Conservation (phyloP, 2,329 filamentous ascomycete species). For the Fusarium hainanense region DNA sequence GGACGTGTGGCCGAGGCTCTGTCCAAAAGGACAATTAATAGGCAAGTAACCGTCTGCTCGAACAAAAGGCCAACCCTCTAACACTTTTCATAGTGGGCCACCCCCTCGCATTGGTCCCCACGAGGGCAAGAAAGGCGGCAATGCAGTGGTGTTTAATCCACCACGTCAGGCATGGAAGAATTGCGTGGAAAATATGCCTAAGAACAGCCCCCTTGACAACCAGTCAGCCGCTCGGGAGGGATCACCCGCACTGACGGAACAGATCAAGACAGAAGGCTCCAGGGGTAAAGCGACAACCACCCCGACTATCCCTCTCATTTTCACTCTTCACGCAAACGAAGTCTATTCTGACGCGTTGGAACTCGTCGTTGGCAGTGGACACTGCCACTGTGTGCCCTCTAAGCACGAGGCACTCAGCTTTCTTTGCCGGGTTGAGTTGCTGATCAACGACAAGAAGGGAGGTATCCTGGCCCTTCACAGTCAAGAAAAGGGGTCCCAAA, state of each 20-base stretch:
- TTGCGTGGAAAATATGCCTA: constrained; percentile 9
- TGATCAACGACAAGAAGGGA: constrained; percentile 8
- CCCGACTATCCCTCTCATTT: neutral
- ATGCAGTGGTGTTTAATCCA: constrained; percentile 15
- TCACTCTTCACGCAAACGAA: neutral
- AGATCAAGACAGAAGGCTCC: neutral
- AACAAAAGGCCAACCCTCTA: neutral
- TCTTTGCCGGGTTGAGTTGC: constrained; percentile 29
- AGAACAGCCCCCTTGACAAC: neutral
- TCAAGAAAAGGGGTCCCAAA: constrained; percentile 13
- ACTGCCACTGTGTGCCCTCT: constrained; percentile 29
- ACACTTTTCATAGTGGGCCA: neutral
- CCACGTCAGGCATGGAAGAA: constrained; percentile 26
- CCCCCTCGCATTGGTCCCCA: neutral
- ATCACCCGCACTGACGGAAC: too few species aligned
- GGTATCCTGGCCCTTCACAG: constrained; percentile 22
- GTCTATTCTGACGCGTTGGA: constrained; percentile 6
- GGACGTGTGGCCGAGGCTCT: neutral
- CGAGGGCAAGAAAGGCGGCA: neutral
- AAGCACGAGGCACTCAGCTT: constrained; percentile 17
- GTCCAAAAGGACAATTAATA: neutral
- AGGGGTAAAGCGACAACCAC: neutral
- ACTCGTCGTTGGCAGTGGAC: constrained; percentile 28
- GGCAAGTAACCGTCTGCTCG: constrained; percentile 1
- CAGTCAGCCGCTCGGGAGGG: neutral